phyloP scores from a whole-genome alignment of 2,329 filamentous ascomycete species.

The Botrytis medusae region DNA sequence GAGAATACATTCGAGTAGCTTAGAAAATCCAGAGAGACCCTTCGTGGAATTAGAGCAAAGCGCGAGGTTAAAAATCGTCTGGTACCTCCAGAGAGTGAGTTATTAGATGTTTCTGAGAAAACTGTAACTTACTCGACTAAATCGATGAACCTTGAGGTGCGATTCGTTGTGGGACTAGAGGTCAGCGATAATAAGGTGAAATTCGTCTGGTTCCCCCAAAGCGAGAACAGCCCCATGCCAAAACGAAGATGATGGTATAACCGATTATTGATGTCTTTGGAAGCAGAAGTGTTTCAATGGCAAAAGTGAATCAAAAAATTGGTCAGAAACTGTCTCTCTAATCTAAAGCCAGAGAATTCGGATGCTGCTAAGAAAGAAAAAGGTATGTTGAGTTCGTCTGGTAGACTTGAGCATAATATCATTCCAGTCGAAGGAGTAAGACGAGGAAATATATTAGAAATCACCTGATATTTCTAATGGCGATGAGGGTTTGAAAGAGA shows the following conservation, averaged over 20 bases:
- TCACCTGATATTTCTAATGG: background rate
- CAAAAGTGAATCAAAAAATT: background rate
- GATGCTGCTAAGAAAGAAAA: background rate
- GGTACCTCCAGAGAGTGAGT: background rate
- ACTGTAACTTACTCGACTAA: background rate
- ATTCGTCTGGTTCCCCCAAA: background rate
- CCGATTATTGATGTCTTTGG: background rate
- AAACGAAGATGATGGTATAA: background rate
- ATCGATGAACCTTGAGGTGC: background rate
- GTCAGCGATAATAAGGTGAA: background rate
- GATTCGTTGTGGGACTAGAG: background rate
- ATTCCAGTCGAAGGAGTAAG: background rate
- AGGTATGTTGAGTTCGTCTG: background rate
- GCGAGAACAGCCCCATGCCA: background rate
- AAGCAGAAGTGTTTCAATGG: background rate
- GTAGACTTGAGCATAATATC: background rate
- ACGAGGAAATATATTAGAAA: too few relatives aligned
- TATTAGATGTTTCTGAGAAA: background rate
- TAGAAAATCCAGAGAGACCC: background rate
- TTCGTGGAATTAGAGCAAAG: background rate
- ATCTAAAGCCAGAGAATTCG: background rate
- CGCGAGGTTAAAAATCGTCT: background rate
- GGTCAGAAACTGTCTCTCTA: background rate
- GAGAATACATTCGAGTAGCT: background rate
- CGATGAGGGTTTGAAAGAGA: background rate